These are phyloP conservation scores for Cladophialophora psammophila DNA, from an alignment of 2,329 filamentous ascomycete genomes.

Conservation along the genomic window DNA sequence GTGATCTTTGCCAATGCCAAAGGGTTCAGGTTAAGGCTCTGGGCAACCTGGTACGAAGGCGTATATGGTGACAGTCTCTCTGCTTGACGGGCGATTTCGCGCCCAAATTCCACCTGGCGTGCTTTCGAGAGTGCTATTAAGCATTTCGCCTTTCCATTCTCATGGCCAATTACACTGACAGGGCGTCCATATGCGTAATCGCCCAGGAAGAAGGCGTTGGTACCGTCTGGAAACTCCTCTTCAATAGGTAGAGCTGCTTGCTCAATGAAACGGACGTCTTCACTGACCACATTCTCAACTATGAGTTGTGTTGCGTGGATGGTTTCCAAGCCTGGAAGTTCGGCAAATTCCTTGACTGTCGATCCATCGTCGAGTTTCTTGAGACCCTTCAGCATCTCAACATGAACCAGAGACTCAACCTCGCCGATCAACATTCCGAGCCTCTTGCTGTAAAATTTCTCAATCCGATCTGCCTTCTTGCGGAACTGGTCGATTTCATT, in stretches of 20 bases:
- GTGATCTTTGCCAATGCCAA: conserved; percentile 94
- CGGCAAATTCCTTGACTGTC: conserved; percentile 89
- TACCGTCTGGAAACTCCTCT: conserved; percentile 85
- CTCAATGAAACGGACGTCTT: conserved; percentile 93
- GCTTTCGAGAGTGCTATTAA: conserved; percentile 75
- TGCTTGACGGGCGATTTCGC: conserved; percentile 72
- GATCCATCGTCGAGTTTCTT: conserved; percentile 90
- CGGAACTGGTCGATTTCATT: conserved; percentile 82
- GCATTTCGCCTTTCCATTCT: conserved; percentile 76
- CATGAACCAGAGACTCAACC: conserved; percentile 87
- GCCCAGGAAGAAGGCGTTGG: conserved; percentile 89
- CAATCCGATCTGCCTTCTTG: conserved; percentile 82
- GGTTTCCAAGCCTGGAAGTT: conserved; percentile 82
- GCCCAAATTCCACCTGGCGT: conserved; percentile 82
- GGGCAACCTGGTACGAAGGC: conserved; percentile 88
- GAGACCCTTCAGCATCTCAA: conserved; percentile 92
- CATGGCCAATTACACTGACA: conserved; percentile 79
- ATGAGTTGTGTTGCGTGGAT: conserved; percentile 91
- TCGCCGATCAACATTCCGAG: conserved; percentile 85
- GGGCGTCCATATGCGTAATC: conserved; percentile 92
- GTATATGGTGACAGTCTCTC: conserved; percentile 77
- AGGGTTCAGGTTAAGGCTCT: conserved; percentile 79
- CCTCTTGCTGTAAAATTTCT: conserved; percentile 87
- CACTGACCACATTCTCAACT: conserved; percentile 87
- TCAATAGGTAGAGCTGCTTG: conserved; percentile 84